Evolutionary conservation across 805 yeast species (phyloP).

Genomic region (Barnettozyma wickerhamii): DNA sequence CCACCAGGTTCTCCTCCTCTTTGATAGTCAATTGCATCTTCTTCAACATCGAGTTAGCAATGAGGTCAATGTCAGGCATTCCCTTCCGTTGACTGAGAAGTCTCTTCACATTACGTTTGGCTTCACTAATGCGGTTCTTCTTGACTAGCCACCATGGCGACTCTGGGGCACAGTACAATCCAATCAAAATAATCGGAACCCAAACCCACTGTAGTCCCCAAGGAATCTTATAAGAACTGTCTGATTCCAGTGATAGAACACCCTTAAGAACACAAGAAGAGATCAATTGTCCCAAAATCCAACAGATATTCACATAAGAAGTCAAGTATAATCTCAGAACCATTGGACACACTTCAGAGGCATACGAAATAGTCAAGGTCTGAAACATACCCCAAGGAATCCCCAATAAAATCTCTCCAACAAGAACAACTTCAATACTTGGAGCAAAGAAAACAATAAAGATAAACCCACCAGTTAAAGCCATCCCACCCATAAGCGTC

Average conservation of each 20-base stretch:
- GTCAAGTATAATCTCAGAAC: constrained; percentile 37
- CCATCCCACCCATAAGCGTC: constrained; percentile 29
- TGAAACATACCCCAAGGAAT: constrained; percentile 41
- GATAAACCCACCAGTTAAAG: constrained; percentile 31
- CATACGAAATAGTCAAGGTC: constrained; percentile 37
- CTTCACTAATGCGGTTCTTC: constrained; percentile 31
- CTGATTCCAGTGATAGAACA: constrained; percentile 9
- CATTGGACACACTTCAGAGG: constrained; percentile 42
- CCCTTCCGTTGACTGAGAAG: constrained; percentile 9
- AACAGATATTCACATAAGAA: constrained; percentile 38
- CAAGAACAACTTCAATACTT: constrained; percentile 32
- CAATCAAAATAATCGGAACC: constrained; percentile 29
- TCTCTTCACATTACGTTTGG: constrained; percentile 28
- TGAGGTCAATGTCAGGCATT: constrained; percentile 14
- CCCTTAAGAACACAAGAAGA: constrained; percentile 30
- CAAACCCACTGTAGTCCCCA: constrained; percentile 28
- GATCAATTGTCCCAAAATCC: constrained; percentile 37
- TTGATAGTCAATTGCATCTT: constrained; percentile 29
- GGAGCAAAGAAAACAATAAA: constrained; percentile 38
- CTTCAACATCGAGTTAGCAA: constrained; percentile 31
- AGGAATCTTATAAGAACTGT: constrained; percentile 34
- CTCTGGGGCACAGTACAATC: constrained; percentile 37
- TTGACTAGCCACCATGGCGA: constrained; percentile 45
- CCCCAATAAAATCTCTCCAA: constrained; percentile 39
- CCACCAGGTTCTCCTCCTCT: constrained; percentile 23